These are phyloP conservation scores for Coccomyxa subellipsoidea DNA, from an alignment of 163 green algal species.

Conservation along the genomic window DNA sequence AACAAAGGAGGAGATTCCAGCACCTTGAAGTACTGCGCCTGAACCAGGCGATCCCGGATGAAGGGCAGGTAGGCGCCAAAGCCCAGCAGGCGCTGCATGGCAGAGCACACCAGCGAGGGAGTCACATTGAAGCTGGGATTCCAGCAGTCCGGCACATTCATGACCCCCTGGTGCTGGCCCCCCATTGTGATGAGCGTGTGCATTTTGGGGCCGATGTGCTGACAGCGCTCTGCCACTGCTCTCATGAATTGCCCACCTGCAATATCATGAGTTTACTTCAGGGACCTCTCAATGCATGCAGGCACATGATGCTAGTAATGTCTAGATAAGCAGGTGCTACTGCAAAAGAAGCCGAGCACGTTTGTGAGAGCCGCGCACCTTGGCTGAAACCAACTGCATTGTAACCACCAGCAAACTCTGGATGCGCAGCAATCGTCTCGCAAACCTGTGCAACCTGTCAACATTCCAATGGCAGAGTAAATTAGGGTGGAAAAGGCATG, in stretches of 20 bases:
- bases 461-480: too few species aligned
- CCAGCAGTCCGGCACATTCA: slow-evolving; percentile 66
- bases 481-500: too few species aligned
- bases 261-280: neutral
- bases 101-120: slow-evolving; percentile 26
- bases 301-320: too few species aligned
- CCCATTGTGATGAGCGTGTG: slow-evolving; percentile 83
- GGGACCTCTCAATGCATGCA: neutral
- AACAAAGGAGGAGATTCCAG: too few species aligned
- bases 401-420: slow-evolving; percentile 73
- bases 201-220: slow-evolving; percentile 36
- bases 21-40: slow-evolving; percentile 88
- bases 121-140: slow-evolving; percentile 34
- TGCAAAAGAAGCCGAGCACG: too few species aligned
- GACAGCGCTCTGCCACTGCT: slow-evolving; percentile 74
- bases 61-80: slow-evolving; percentile 69
- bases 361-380: slow-evolving; percentile 32
- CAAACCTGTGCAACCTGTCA: slow-evolving; percentile 71
- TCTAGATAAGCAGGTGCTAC: too few species aligned
- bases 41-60: slow-evolving; percentile 73
- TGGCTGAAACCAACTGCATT: slow-evolving; percentile 90
- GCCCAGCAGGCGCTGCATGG: slow-evolving; percentile 54
- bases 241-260: slow-evolving; percentile 59
- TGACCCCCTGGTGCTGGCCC: slow-evolving; percentile 79
- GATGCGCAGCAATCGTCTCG: slow-evolving; percentile 48